Evolutionary conservation across 2,329 filamentous ascomycete genomes (phyloP).

Genomic region (Pezizomycotina sp.): DNA sequence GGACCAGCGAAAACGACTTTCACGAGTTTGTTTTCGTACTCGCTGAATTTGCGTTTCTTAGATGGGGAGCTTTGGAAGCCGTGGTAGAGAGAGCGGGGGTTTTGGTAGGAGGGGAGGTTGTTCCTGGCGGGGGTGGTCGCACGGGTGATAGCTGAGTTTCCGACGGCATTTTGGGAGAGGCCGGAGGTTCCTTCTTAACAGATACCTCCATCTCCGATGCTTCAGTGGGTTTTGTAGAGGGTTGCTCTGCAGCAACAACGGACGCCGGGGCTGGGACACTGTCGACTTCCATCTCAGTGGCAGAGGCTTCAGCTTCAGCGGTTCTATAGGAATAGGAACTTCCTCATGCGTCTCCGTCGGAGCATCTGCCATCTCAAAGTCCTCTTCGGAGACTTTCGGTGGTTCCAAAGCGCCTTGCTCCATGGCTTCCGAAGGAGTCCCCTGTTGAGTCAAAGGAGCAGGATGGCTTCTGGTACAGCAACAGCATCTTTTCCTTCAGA

Average conservation of each 20-base stretch:
- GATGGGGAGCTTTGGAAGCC: conserved; percentile 15
- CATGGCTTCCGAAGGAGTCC: no score
- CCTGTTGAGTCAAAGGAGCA: no score
- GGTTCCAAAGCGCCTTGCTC: background rate
- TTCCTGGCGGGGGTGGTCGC: conserved; percentile 14
- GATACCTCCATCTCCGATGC: no score
- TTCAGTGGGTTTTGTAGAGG: no score
- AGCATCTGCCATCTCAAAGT: conserved; percentile 13
- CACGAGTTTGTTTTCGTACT: conserved; percentile 11
- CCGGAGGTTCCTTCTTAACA: no score
- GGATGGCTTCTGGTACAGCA: no score
- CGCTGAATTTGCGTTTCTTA: conserved; percentile 15
- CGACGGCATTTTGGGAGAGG: no score
- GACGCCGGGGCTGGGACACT: no score
- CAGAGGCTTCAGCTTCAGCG: conserved; percentile 5
- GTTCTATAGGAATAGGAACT: background rate
- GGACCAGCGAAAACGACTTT: conserved; percentile 19
- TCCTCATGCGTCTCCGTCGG: background rate
- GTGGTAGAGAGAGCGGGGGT: conserved; percentile 15
- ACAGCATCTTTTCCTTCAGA: no score
- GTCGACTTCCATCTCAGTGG: no score
- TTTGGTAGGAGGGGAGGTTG: conserved; percentile 15
- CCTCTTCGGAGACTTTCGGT: background rate
- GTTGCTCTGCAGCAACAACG: no score
- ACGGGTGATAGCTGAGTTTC: conserved; percentile 9